Conservation (phyloP, 441 rosid species). For the Pelargonium fulgidum region DNA sequence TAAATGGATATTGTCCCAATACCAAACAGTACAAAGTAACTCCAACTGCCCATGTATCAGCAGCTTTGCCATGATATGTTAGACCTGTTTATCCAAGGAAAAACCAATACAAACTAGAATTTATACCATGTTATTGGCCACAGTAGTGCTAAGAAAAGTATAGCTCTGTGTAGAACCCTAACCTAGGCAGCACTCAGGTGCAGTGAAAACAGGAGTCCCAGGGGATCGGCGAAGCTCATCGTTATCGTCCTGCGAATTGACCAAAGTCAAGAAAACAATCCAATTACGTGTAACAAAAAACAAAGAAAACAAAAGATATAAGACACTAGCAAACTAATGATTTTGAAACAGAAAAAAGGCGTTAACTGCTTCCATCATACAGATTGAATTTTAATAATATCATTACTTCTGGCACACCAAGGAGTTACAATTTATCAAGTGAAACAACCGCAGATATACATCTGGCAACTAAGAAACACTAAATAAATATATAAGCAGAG, state of each 20-base stretch:
- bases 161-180: conserved; percentile 16
- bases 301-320: no score
- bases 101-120: conserved; percentile 1
- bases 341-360: no score
- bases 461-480: not conserved
- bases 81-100: conserved; percentile 42
- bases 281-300: no score
- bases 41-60: conserved; percentile 97
- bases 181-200: conserved; percentile 98
- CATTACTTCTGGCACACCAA: no score
- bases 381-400: no score
- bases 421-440: not conserved
- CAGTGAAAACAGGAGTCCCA: conserved; percentile 98
- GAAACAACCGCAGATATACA: not conserved
- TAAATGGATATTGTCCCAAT: conserved; percentile 76
- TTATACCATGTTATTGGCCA: conserved; percentile 7
- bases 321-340: no score
- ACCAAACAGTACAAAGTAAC: conserved; percentile 85
- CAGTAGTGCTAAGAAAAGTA: not conserved
- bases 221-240: conserved; percentile 97
- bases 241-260: conserved; percentile 58
- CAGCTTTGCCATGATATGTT: conserved; percentile 75
- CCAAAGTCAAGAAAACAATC: not conserved
- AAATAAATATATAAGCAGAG: not conserved
- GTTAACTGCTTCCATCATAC: no score